phyloP scores from a whole-genome alignment of 495 filamentous ascomycete species.

The Aspergillus biplanus region DNA sequence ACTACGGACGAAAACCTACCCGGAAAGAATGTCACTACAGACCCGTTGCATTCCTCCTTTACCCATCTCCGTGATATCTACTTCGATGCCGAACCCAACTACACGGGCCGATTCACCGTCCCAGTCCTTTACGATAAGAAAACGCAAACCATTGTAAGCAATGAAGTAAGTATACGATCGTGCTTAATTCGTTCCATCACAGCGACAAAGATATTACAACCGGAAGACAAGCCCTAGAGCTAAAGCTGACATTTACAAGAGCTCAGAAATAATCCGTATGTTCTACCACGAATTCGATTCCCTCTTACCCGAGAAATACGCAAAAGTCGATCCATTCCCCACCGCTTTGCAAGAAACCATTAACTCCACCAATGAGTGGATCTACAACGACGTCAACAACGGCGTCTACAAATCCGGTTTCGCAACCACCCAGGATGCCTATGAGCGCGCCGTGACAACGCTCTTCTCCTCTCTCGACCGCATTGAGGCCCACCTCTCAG shows the following conservation, averaged over 20 bases:
- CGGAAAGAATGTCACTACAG: constrained; percentile 56
- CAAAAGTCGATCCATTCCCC: constrained; percentile 68
- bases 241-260: constrained; percentile 25
- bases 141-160: constrained; percentile 58
- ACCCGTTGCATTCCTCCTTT: constrained; percentile 55
- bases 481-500: constrained; percentile 67
- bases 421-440: constrained; percentile 76
- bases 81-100: constrained; percentile 61
- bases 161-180: constrained; percentile 44
- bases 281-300: constrained; percentile 76
- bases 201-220: constrained; percentile 8
- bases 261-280: constrained; percentile 68
- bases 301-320: constrained; percentile 58
- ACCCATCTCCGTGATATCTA: constrained; percentile 65
- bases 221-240: not conserved
- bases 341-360: constrained; percentile 61
- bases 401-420: constrained; percentile 82
- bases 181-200: not conserved
- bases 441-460: constrained; percentile 65
- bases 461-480: constrained; percentile 76
- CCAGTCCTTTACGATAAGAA: constrained; percentile 68
- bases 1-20: constrained; percentile 65
- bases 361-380: constrained; percentile 78
- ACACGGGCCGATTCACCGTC: constrained; percentile 63
- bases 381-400: constrained; percentile 84